phyloP scores from a whole-genome alignment of 495 filamentous ascomycete genomes.

The Hypoxylon rickii region DNA sequence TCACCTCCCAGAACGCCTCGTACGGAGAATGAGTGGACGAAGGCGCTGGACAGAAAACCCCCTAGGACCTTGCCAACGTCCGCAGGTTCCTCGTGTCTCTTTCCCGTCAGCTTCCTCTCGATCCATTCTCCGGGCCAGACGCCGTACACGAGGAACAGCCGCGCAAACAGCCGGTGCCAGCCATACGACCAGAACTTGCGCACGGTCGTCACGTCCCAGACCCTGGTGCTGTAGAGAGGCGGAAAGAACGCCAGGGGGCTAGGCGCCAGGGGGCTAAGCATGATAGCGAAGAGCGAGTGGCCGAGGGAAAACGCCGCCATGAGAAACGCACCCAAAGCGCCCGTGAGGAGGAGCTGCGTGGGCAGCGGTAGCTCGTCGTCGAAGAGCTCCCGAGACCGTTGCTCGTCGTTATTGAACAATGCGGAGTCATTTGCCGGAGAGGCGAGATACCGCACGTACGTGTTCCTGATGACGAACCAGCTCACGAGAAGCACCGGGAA shows the following conservation, averaged over 20 bases:
- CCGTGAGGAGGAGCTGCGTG: slow-evolving; percentile 14
- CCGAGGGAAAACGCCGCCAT: slow-evolving; percentile 26
- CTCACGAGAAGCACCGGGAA: slow-evolving; percentile 1
- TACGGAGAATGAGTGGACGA: slow-evolving; percentile 26
- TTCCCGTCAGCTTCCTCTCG: slow-evolving; percentile 17
- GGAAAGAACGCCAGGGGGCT: slow-evolving; percentile 26
- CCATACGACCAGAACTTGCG: slow-evolving; percentile 28
- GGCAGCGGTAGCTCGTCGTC: slow-evolving; percentile 5
- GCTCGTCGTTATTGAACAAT: neutral
- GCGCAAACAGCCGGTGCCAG: slow-evolving; percentile 27
- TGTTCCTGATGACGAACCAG: slow-evolving; percentile 4
- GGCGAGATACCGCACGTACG: slow-evolving; percentile 17
- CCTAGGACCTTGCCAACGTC: slow-evolving; percentile 26
- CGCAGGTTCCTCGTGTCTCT: slow-evolving; percentile 7
- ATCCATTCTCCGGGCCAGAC: slow-evolving; percentile 31
- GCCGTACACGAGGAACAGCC: slow-evolving; percentile 28
- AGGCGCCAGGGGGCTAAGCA: slow-evolving; percentile 20
- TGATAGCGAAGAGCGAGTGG: slow-evolving; percentile 22
- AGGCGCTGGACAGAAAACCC: slow-evolving; percentile 23
- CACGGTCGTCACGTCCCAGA: slow-evolving; percentile 18
- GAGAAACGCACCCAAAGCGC: slow-evolving; percentile 24
- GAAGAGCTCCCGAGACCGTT: slow-evolving; percentile 8
- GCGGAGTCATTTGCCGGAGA: neutral
- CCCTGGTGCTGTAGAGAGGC: slow-evolving; percentile 20
- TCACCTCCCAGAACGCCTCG: slow-evolving; percentile 19